Percentiles rank a stretch among this genome's conserved stretches.
Evolutionary conservation across 306 rosid genomes (phyloP).

Genomic region (Ammopiptanthus mongolicus): DNA sequence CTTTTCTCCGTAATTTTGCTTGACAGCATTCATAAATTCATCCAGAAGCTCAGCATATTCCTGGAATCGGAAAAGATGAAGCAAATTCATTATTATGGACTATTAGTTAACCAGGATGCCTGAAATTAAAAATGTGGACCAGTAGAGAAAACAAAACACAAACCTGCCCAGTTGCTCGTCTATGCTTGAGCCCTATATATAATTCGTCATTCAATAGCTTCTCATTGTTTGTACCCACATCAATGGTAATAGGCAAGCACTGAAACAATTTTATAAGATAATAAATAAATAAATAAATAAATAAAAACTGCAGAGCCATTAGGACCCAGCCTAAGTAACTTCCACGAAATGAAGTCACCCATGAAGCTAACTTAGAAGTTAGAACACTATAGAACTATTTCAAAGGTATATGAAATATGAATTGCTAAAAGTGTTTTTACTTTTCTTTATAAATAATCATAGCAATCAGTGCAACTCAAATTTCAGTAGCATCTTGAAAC

Average conservation of each 20-base stretch:
- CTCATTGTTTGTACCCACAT: constrained; percentile 98
- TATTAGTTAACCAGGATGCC: neutral
- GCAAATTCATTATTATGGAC: constrained; percentile 1
- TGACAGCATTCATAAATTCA: constrained; percentile 89
- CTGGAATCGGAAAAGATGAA: constrained; percentile 28
- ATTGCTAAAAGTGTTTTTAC: neutral
- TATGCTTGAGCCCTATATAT: constrained; percentile 91
- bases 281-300: neutral
- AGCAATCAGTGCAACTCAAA: neutral
- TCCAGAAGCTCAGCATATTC: constrained; percentile 83
- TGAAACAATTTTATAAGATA: constrained; percentile 34
- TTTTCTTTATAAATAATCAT: neutral
- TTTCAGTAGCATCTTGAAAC: neutral
- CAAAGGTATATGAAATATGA: neutral
- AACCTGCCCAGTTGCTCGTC: constrained; percentile 90
- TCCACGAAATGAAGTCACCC: neutral
- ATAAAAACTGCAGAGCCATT: neutral
- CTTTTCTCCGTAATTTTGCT: constrained; percentile 87
- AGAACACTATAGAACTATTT: neutral
- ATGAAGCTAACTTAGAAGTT: neutral
- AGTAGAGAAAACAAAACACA: neutral
- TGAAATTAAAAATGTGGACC: constrained; percentile 11
- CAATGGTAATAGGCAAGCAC: constrained; percentile 98
- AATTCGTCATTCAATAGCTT: constrained; percentile 75
- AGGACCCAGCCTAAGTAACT: neutral